phyloP scores from a whole-genome alignment of 2,329 filamentous ascomycete genomes.

The Phaeophleospora eucalypticola region DNA sequence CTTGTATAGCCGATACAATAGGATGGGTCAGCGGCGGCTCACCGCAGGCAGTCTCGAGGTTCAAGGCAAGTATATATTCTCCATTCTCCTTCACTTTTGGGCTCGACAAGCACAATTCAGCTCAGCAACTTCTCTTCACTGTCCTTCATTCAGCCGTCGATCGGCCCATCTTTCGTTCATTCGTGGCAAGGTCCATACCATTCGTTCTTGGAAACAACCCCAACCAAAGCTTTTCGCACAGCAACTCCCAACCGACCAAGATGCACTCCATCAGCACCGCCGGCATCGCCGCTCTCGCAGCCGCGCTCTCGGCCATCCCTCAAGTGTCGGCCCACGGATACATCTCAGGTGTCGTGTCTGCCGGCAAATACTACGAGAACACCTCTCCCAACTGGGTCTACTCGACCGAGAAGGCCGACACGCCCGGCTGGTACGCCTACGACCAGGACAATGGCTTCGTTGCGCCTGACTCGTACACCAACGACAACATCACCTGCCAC shows the following conservation, averaged over 20 bases:
- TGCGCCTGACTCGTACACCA: conserved; percentile 17
- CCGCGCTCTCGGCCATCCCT: conserved; percentile 19
- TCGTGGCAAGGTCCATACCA: conserved; percentile 12
- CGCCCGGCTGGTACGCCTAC: conserved; percentile 36
- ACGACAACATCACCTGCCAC: conserved; percentile 42
- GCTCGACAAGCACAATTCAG: conserved; percentile 1
- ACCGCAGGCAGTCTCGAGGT: neutral
- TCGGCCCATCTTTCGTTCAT: conserved; percentile 12
- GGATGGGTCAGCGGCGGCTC: neutral
- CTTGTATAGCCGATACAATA: conserved; percentile 16
- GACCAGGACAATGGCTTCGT: conserved; percentile 39
- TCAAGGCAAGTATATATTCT: conserved; percentile 5
- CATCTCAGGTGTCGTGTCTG: conserved; percentile 42
- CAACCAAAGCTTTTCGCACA: conserved; percentile 1
- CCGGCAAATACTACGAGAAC: conserved; percentile 44
- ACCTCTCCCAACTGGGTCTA: conserved; percentile 43
- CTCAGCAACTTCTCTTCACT: conserved; percentile 3
- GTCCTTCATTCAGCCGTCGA: conserved; percentile 8
- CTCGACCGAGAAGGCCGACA: conserved; percentile 54
- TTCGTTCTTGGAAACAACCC: conserved; percentile 7
- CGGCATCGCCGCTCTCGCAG: conserved; percentile 12
- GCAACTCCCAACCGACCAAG: conserved; percentile 1
- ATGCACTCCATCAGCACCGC: conserved; percentile 20
- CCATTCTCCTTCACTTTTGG: neutral
- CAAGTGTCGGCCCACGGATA: conserved; percentile 44